Conservation (phyloP, 148 eudicot species). For the Linanthus parryae region DNA sequence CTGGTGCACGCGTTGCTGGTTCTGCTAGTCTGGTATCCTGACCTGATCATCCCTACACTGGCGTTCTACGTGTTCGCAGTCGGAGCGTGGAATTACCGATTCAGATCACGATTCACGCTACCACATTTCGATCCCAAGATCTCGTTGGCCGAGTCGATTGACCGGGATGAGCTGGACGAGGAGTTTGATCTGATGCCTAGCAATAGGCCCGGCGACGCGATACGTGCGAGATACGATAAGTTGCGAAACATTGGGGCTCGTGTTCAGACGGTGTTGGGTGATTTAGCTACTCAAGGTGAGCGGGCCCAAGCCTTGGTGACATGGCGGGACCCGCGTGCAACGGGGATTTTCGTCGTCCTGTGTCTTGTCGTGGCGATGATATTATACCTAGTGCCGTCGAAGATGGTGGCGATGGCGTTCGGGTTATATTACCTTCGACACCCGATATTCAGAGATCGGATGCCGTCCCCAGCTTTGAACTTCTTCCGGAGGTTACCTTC, state of each 20-base stretch:
- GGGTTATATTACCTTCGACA: conserved; percentile 84
- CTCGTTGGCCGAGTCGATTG: conserved; percentile 64
- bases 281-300: conserved; percentile 81
- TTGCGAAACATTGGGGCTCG: conserved; percentile 67
- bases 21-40: conserved; percentile 90
- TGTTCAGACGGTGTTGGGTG: conserved; percentile 63
- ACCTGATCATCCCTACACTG: conserved; percentile 71
- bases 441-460: conserved; percentile 76
- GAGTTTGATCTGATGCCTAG: conserved; percentile 78
- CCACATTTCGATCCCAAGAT: conserved; percentile 81
- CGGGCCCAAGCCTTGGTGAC: conserved; percentile 73
- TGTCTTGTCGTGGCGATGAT: conserved; percentile 72
- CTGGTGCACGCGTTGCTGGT: conserved; percentile 83
- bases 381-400: conserved; percentile 69
- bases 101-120: conserved; percentile 37
- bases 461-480: conserved; percentile 77
- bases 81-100: conserved; percentile 84
- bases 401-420: conserved; percentile 89
- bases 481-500: conserved; percentile 89
- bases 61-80: conserved; percentile 71
- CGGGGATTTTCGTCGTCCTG: conserved; percentile 74
- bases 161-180: conserved; percentile 81
- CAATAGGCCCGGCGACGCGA: conserved; percentile 42
- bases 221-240: conserved; percentile 78
- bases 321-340: conserved; percentile 90